These are phyloP conservation scores for Fraxinus dipetala DNA, from an alignment of 305 asterid species.

Conservation along the genomic window DNA sequence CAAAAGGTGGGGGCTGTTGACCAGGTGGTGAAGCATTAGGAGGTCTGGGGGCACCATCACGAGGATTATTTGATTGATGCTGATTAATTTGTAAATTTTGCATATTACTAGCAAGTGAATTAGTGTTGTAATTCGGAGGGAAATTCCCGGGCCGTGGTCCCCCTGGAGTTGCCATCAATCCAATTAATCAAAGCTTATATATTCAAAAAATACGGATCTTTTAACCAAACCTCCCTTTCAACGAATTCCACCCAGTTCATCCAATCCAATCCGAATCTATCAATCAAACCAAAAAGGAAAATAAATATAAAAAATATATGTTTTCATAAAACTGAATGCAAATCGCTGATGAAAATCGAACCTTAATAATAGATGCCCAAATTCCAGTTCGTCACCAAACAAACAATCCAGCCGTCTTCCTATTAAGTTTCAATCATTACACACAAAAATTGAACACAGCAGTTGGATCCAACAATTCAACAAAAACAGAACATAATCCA, in stretches of 20 bases:
- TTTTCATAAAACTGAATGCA: neutral
- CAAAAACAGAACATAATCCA: neutral
- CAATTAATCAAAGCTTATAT: slow-evolving; percentile 27
- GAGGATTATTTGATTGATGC: slow-evolving; percentile 40
- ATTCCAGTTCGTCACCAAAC: slow-evolving; percentile 2
- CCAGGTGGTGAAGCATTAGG: slow-evolving; percentile 55
- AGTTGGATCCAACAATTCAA: slow-evolving; percentile 5
- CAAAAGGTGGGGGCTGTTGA: slow-evolving; percentile 68
- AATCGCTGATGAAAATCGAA: neutral
- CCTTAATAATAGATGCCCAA: neutral
- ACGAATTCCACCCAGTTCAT: neutral
- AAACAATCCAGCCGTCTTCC: neutral
- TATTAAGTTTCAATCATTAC: neutral
- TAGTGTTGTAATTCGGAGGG: slow-evolving; percentile 75
- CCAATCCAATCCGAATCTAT: slow-evolving; percentile 12
- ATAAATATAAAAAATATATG: neutral
- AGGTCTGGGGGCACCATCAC: slow-evolving; percentile 4
- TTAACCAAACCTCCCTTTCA: neutral
- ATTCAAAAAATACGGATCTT: neutral
- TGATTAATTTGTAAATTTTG: slow-evolving; percentile 75
- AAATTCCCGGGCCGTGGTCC: slow-evolving; percentile 80
- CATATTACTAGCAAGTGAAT: slow-evolving; percentile 68
- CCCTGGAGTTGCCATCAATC: slow-evolving; percentile 79
- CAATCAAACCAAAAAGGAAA: neutral
- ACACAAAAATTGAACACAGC: neutral